These are phyloP conservation scores for Alliaria petiolata DNA, from an alignment of 345 rosid genomes.

Conservation along the genomic window DNA sequence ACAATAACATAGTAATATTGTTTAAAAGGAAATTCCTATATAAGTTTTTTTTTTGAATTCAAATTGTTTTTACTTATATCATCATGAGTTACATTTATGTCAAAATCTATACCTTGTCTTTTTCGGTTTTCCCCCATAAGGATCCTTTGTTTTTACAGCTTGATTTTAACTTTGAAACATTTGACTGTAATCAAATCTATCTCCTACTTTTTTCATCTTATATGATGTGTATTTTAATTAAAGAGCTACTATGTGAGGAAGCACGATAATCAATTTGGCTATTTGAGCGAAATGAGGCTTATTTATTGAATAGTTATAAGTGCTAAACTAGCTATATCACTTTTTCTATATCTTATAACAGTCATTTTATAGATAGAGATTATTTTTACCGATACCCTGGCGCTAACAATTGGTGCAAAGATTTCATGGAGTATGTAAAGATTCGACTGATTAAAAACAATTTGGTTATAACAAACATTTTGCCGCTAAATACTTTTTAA, in stretches of 20 bases:
- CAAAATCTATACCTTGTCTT: not conserved
- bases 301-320: not conserved
- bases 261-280: not conserved
- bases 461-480: not conserved
- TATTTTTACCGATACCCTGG: not conserved
- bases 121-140: not conserved
- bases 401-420: not conserved
- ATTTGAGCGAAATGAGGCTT: not conserved
- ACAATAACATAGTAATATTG: not conserved
- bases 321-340: not conserved
- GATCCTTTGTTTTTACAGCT: not conserved
- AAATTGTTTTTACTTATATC: not conserved
- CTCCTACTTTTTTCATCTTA: too few species aligned
- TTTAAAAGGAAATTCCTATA: not conserved
- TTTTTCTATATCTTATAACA: not conserved
- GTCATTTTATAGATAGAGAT: not conserved
- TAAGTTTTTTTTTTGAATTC: not conserved
- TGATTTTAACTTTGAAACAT: not conserved
- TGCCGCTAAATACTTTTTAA: not conserved
- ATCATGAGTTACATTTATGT: conserved; percentile 14
- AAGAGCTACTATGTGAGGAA: not conserved
- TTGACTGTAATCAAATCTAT: not conserved
- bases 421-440: not conserved
- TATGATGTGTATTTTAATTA: not conserved
- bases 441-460: not conserved